Evolutionary conservation across 805 yeast species (phyloP).

Genomic region (Spathaspora gorwiae): DNA sequence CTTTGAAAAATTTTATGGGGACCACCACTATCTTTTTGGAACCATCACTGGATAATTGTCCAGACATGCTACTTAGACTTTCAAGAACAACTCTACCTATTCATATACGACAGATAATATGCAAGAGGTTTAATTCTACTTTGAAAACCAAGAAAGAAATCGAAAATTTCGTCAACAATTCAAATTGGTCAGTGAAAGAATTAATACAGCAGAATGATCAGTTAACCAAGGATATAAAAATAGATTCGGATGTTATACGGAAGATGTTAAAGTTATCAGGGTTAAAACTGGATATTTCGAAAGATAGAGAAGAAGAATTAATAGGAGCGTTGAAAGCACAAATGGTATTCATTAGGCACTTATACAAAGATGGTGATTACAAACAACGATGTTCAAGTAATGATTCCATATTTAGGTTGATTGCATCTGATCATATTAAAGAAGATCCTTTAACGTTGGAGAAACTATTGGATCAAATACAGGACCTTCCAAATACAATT

Average conservation of each 20-base stretch:
- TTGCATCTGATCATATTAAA: slow-evolving; percentile 29
- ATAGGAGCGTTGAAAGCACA: slow-evolving; percentile 28
- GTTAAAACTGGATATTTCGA: slow-evolving; percentile 17
- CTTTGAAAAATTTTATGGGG: too few relatives aligned
- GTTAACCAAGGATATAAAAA: slow-evolving; percentile 5
- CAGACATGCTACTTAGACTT: too few relatives aligned
- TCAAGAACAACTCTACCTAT: too few relatives aligned
- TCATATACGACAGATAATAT: too few relatives aligned
- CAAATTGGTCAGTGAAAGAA: slow-evolving; percentile 17
- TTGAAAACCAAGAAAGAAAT: slow-evolving; percentile 5
- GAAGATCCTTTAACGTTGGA: slow-evolving; percentile 19
- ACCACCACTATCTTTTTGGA: too few relatives aligned
- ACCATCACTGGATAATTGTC: too few relatives aligned
- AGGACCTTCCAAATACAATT: slow-evolving; percentile 8
- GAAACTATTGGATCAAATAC: slow-evolving; percentile 12
- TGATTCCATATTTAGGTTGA: slow-evolving; percentile 28
- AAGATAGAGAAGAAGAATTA: slow-evolving; percentile 16
- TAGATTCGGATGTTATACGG: slow-evolving; percentile 8
- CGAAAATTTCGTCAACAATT: slow-evolving; percentile 5
- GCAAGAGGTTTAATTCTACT: too few relatives aligned
- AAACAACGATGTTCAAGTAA: slow-evolving; percentile 6
- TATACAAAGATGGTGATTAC: slow-evolving; percentile 19
- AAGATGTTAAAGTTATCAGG: slow-evolving; percentile 35
- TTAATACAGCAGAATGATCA: slow-evolving; percentile 7
- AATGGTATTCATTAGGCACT: slow-evolving; percentile 29